Evolutionary conservation across 495 filamentous ascomycete species (phyloP), one percentile per base, ranked within the genome.

Genomic region (Pseudomonodictys pantanalensis): DNA sequence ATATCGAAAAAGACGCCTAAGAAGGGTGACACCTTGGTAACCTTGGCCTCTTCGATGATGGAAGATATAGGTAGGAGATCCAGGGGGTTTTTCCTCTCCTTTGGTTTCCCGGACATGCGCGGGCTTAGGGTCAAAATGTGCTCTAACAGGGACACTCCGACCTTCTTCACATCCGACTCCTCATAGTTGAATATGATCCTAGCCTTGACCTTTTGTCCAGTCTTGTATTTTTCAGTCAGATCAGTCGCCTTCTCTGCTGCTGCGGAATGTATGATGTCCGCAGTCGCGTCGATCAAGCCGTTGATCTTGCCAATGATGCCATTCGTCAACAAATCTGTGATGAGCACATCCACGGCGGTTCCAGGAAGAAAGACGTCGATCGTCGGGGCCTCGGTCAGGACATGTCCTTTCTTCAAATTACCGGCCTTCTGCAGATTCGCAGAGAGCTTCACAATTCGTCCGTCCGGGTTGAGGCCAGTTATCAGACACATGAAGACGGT

Each of bases 351-450:
- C 29, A 93, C 90, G 17, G 88, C 86, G 45, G 89, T 90, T 47
- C 93, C 93, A 1, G 93, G 93, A 8, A 96, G 78, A 72, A 91
- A 95, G n/a, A 87, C 81, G 71, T 89, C 85, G 68, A 98, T 86
- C 1, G 89, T 93, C 18, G 91, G 91, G 2, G 92, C 91, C 17
- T 86, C 81, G 39, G 73, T 79, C 5, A 96, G 77, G 70, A 76
- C 85, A 66, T 83, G 81, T 11, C 80, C 79, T 66, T 86, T 84
- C 69, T 87, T 93, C 53, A 91, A 77, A 49, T 86, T 90, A 15
- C 78, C 84, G 22, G 77, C 70, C 35, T 81, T 81, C 59, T 79
- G 76, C 17, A 84, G 79, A 65, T 92, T 84, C 25, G 89, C 82
- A 4, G 91, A 95, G 20, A 98, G 81, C 73, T 96, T 93, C 43